A percentile compares a stretch with the other conserved stretches of the same genome.
phyloP scores from a whole-genome alignment of 306 rosid species.

The Prunus armeniaca region DNA sequence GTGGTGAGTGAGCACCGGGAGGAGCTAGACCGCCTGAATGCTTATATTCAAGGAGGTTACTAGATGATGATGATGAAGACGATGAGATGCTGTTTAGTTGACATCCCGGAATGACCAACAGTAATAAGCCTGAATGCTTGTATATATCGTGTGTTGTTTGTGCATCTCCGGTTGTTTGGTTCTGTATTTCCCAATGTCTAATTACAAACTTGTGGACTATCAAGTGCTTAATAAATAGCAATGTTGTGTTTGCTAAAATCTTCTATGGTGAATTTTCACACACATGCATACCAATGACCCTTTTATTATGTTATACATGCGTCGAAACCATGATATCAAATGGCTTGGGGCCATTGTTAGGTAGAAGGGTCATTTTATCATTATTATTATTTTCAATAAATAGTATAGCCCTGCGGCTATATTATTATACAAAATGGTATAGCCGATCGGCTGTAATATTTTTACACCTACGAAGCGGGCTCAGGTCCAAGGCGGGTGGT shows the following conservation, averaged over 20 bases:
- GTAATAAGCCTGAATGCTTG: conserved; percentile 56
- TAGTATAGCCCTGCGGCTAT: too few relatives aligned
- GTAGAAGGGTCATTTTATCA: too few relatives aligned
- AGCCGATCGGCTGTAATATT: too few relatives aligned
- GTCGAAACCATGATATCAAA: too few relatives aligned
- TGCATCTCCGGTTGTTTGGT: conserved; percentile 29
- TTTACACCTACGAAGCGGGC: too few relatives aligned
- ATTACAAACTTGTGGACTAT: conserved; percentile 7
- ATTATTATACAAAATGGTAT: too few relatives aligned
- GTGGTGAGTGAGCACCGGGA: conserved; percentile 93
- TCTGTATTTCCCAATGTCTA: conserved; percentile 17
- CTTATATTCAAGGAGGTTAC: conserved; percentile 94
- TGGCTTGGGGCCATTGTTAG: too few relatives aligned
- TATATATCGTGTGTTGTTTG: conserved; percentile 39
- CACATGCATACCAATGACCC: too few relatives aligned
- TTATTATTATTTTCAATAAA: too few relatives aligned
- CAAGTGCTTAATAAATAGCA: conserved; percentile 9
- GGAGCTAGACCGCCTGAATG: conserved; percentile 94
- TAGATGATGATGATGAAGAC: conserved; percentile 50
- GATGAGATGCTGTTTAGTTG: conserved; percentile 23
- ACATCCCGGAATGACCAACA: conserved; percentile 25
- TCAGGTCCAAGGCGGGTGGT: too few relatives aligned
- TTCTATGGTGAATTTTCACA: neutral
- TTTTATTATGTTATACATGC: too few relatives aligned
- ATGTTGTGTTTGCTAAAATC: neutral